phyloP scores from a whole-genome alignment of 345 rosid species.

The Nephelium lappaceum region DNA sequence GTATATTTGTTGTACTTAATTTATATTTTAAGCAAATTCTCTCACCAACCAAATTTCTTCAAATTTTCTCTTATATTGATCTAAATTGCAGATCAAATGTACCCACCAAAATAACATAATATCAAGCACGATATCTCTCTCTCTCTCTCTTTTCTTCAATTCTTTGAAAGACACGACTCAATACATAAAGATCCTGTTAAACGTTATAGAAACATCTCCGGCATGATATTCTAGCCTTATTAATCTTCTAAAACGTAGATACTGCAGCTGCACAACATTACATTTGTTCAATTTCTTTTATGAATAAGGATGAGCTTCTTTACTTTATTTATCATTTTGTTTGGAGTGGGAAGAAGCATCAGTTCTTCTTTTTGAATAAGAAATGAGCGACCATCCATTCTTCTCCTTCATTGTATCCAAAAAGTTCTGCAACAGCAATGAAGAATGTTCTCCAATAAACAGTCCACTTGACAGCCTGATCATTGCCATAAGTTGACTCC shows the following conservation, averaged over 20 bases:
- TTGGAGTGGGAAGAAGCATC: neutral
- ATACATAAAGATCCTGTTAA: neutral
- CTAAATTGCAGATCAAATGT: no score
- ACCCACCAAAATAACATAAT: neutral
- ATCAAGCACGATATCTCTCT: neutral
- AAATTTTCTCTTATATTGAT: no score
- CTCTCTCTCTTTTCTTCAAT: no score
- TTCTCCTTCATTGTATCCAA: constrained; percentile 78
- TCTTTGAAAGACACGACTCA: no score
- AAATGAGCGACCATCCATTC: constrained; percentile 88
- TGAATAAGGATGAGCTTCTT: neutral
- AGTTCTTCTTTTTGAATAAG: constrained; percentile 67
- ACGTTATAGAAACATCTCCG: neutral
- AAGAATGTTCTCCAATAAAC: constrained; percentile 91
- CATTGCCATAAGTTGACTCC: constrained; percentile 81
- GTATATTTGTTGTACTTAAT: no score
- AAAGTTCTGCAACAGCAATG: constrained; percentile 82
- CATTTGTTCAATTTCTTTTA: neutral
- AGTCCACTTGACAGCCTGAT: constrained; percentile 77
- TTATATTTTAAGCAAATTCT: no score
- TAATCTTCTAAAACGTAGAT: no score
- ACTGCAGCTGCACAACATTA: neutral
- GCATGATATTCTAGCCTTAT: neutral
- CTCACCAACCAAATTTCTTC: no score
- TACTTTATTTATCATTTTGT: neutral